A percentile compares a stretch with the other conserved stretches of the same genome.
Conservation (phyloP, 768 basidiomycete genomes). For the Pilatotrama ljubarskyi region DNA sequence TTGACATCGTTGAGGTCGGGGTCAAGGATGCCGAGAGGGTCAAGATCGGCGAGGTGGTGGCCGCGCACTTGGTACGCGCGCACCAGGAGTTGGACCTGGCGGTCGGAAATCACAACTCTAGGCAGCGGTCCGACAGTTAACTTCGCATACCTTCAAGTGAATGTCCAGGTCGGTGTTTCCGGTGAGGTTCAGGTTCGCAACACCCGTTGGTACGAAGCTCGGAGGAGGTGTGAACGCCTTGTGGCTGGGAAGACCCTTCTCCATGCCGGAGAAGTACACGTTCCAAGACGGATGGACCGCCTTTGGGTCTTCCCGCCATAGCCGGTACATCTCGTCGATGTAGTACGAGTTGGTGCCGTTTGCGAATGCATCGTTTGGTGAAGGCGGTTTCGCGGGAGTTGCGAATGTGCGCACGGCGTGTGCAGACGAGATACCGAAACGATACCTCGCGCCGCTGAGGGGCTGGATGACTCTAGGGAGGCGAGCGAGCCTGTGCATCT, state of each 20-base stretch:
- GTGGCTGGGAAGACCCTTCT: conserved; percentile 75
- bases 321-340: conserved; percentile 95
- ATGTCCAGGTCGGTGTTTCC: conserved; percentile 82
- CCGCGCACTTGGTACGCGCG: conserved; percentile 99
- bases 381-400: conserved; percentile 52
- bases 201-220: conserved; percentile 68
- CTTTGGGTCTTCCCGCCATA: conserved; percentile 85
- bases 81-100: conserved; percentile 92
- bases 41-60: conserved; percentile 93
- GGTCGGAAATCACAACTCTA: neutral
- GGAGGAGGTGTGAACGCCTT: conserved; percentile 89
- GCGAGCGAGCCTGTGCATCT: conserved; percentile 13
- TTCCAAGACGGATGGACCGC: conserved; percentile 95
- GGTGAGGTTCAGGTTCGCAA: conserved; percentile 52
- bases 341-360: conserved; percentile 97
- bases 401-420: conserved; percentile 40
- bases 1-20: conserved; percentile 76
- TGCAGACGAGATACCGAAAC: conserved; percentile 7
- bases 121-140: neutral
- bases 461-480: conserved; percentile 12
- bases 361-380: conserved; percentile 83
- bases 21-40: conserved; percentile 91
- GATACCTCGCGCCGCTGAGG: conserved; percentile 10
- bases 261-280: conserved; percentile 90
- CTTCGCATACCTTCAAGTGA: conserved; percentile 83